Evolutionary conservation across 108 stramenopile genomes (phyloP).

Genomic region (Cafeteria roenbergensis): DNA sequence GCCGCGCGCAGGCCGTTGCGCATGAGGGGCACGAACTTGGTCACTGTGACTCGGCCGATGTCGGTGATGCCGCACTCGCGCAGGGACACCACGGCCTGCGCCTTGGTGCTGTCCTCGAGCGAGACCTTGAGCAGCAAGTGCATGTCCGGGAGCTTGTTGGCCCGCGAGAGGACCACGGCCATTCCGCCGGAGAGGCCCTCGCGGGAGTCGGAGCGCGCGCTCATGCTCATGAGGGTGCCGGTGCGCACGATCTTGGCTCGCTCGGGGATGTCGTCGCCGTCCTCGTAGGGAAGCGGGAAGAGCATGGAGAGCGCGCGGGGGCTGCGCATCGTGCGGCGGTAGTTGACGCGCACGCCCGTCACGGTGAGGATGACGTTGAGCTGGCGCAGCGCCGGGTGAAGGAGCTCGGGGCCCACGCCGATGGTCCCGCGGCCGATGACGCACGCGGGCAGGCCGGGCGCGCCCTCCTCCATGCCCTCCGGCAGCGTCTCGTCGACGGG

Average conservation of each 20-base stretch:
- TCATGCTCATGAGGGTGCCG: neutral
- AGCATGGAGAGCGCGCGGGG: conserved; percentile 1
- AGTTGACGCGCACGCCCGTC: neutral
- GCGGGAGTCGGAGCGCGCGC: neutral
- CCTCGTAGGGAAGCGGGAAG: conserved; percentile 9
- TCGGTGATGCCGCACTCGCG: neutral
- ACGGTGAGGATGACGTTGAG: neutral
- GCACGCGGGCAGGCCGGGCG: no score
- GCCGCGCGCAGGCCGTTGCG: neutral
- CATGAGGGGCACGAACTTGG: neutral
- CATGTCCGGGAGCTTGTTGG: neutral
- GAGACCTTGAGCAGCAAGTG: conserved; percentile 10
- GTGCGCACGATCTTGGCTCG: conserved; percentile 5
- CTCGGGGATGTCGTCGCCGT: conserved; percentile 8
- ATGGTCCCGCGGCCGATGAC: neutral
- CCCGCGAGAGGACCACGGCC: neutral
- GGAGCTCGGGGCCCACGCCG: neutral
- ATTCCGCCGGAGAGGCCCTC: neutral
- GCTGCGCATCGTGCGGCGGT: neutral
- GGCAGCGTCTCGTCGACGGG: neutral
- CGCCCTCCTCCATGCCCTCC: neutral
- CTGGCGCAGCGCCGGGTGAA: neutral
- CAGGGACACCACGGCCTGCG: conserved; percentile 1
- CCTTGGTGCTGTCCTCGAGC: conserved; percentile 10
- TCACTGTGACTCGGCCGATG: neutral